A percentile compares a stretch with the other conserved stretches of the same genome.
Evolutionary conservation across 2,329 filamentous ascomycete species (phyloP).

Genomic region (Colletotrichum paranaense): DNA sequence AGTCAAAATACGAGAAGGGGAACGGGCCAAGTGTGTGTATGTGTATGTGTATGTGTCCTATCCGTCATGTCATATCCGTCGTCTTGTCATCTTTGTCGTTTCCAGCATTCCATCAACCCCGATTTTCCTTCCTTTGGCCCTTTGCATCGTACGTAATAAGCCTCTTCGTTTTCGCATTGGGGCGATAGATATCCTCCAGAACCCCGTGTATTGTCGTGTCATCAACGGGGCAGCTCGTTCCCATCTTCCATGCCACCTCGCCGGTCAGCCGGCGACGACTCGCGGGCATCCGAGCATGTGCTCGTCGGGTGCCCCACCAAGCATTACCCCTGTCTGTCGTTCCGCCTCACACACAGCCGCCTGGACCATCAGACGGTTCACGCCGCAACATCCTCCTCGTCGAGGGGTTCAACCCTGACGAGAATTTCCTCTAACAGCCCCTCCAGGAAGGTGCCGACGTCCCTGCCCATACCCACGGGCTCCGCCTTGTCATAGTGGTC

Average conservation of each 20-base stretch:
- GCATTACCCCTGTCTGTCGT: conserved; percentile 4
- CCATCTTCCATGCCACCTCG: conserved; percentile 18
- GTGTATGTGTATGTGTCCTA: no score
- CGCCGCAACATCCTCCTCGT: conserved; percentile 68
- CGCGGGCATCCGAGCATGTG: conserved; percentile 1
- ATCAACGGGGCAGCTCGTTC: background rate
- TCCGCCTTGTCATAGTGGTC: conserved; percentile 88
- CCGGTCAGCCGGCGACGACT: background rate
- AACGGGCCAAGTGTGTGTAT: background rate
- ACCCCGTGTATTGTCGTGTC: background rate
- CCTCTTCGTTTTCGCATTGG: background rate
- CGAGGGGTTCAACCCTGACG: conserved; percentile 88
- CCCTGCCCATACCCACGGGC: conserved; percentile 93
- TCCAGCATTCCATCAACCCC: background rate
- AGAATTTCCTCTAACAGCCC: conserved; percentile 94
- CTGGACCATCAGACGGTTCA: conserved; percentile 29
- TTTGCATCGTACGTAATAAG: background rate
- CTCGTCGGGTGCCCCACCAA: background rate
- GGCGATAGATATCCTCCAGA: background rate
- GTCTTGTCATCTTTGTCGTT: conserved; percentile 18
- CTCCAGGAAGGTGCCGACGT: conserved; percentile 89
- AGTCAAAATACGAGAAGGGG: background rate
- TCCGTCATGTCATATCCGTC: conserved; percentile 8
- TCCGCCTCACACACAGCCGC: conserved; percentile 19
- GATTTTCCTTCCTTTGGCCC: background rate